Base-by-base conservation (phyloP, 2,329 filamentous ascomycete genomes). In the Aspergillus pseudotamarii region DNA sequence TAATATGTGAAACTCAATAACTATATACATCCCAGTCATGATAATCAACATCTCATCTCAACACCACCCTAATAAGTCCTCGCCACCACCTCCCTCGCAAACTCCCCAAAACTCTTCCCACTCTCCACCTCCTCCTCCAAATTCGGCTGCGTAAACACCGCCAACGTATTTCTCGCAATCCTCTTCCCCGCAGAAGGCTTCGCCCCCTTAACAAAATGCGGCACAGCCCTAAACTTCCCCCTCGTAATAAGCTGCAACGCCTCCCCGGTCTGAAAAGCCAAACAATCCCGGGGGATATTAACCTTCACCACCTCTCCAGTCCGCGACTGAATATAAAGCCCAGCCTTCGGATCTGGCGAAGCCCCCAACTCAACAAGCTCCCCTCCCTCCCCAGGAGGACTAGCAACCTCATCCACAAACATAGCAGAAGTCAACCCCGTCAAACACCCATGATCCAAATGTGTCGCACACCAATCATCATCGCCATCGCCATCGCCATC, bases 101-200 rank as follows among this genome's bases (percentile, higher is more conserved):
- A 94, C 23, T 86, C 85, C 53, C 87, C 82, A 79, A 92, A 94
- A 1, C 85, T 91, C 83, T 91, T 87, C 0, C 93, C 94, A 16
- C 87, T 84, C 69, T 86, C 88, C 9, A 94, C 85, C 38, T 88
- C 82, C 63, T 89, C 83, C 0, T 88, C 89, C 86, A 98, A 78
- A 80, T 97, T 97, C 28, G 95, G 95, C 84, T 99, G 95, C 63
- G 94, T 99, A 74, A 98, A 99, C 11, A 98, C 93, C 0, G 95
- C 95, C 69, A 99, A 80, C 11, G 95, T 99, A 80, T 98, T 98
- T 63, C 91, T 83, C 32, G 91, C 91, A 64, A 94, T 85, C 32
- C 81, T 80, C 2, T 81, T 82, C 16, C 79, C 81, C 62, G 83
- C 75, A 23, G 83, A 85, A 1, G 86, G 82, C 67, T 86, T 84